Evolutionary conservation across 306 rosid species (phyloP).

Genomic region (Biancaea sappan): DNA sequence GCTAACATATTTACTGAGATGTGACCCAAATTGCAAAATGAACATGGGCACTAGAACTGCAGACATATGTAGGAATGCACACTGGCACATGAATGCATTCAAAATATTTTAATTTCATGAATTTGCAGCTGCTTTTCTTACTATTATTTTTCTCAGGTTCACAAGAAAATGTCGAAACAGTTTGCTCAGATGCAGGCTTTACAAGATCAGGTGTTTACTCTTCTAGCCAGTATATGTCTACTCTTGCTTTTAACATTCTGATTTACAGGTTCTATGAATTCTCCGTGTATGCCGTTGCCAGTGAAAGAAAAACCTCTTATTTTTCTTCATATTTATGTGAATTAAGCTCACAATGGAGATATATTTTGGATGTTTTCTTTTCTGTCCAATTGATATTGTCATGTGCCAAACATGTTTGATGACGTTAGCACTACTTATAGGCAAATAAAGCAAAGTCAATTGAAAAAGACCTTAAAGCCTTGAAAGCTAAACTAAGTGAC

Average conservation of each 20-base stretch:
- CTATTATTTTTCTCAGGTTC: slow-evolving; percentile 50
- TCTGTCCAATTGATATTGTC: slow-evolving; percentile 28
- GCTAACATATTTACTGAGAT: slow-evolving; percentile 15
- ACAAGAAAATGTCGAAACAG: slow-evolving; percentile 77
- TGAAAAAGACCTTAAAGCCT: slow-evolving; percentile 72
- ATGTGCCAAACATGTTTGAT: slow-evolving; percentile 26
- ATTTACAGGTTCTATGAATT: slow-evolving; percentile 4
- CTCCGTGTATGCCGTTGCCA: not conserved
- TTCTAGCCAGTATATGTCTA: not conserved
- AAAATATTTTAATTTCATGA: not conserved
- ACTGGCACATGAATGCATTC: slow-evolving; percentile 4
- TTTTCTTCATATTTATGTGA: not conserved
- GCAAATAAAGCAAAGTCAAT: slow-evolving; percentile 71
- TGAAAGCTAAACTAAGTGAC: slow-evolving; percentile 71
- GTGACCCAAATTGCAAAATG: not conserved
- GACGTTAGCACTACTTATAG: slow-evolving; percentile 43
- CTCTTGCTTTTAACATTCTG: slow-evolving; percentile 14
- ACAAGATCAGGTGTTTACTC: slow-evolving; percentile 73
- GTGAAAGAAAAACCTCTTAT: not conserved
- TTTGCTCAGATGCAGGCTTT: slow-evolving; percentile 67
- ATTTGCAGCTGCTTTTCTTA: slow-evolving; percentile 18
- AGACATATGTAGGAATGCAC: not conserved
- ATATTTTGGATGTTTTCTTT: not conserved
- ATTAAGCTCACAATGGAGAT: slow-evolving; percentile 11
- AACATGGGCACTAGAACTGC: too few relatives aligned